Evolutionary conservation across 2,329 filamentous ascomycete species (phyloP), one percentile per base, ranked within the genome.

Genomic region (Sporothrix globosa): DNA sequence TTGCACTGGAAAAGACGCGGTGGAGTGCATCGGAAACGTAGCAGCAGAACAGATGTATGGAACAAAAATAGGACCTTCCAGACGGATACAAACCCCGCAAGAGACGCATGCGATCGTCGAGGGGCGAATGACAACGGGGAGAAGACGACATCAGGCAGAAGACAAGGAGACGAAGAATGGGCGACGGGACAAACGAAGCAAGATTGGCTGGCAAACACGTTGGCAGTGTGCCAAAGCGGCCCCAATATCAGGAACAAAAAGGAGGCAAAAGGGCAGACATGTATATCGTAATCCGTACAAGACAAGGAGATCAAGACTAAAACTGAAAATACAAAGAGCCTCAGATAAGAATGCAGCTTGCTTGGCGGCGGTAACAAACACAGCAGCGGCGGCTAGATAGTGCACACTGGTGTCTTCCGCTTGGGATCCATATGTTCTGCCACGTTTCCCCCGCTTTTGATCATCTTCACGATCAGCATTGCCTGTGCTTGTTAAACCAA

Each of bases 401-500:
- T 24, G 39, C 21, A 7, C 34, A 34, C 34, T 34, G 34, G 34
- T 6, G 34, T 46, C 39, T 24, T 41, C 13, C 17, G 44, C 19
- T n/a, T 60, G 41, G 24, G 44, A 17, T 21, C 13, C 56, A 21
- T 19, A 44, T n/a, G 13, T 44, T 44, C 13, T 44, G 24, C 10
- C 39, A 61, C 34, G 7, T n/a, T 19, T n/a, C 9, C 58, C 41
- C 58, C 58, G 58, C 58, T 63, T 63, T 13, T 63, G n/a, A 63
- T 27, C 34, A 34, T 34, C 7, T 34, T 9, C 34, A 34, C 3
- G 7, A 34, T 34, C 34, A 34, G 34, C 34, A 34, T 30, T 30
- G 34, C 7, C 34, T 9, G 34, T 34, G 27, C 27, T 34, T 34
- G 34, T 7, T 34, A 34, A 34, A 34, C 34, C 34, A 34, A 34